Percentiles rank a stretch among this genome's conserved stretches.
Conservation (phyloP, 1,139 yeast species). For the Suhomyces bokatorum region DNA sequence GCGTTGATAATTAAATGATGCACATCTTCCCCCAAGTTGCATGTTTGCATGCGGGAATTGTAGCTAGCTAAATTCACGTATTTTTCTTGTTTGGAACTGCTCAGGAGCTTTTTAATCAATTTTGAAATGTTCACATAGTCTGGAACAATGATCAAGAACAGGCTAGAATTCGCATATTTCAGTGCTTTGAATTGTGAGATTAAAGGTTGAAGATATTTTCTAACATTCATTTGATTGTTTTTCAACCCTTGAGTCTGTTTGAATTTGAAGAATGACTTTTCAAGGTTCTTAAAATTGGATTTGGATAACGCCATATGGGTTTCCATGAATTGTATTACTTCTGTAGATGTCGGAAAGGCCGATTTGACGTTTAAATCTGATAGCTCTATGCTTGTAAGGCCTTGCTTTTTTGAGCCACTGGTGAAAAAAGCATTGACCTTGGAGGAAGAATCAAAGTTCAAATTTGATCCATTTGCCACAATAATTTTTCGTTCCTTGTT, state of each 20-base stretch:
- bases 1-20: slow-evolving; percentile 10
- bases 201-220: slow-evolving; percentile 5
- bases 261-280: slow-evolving; percentile 18
- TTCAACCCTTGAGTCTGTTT: not conserved
- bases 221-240: not conserved
- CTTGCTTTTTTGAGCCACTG: slow-evolving; percentile 4
- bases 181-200: slow-evolving; percentile 9
- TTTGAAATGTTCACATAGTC: slow-evolving; percentile 11
- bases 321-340: slow-evolving; percentile 13
- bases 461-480: slow-evolving; percentile 4
- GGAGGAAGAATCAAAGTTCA: not conserved
- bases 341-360: slow-evolving; percentile 12
- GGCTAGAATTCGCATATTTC: slow-evolving; percentile 11
- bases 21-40: too few species aligned
- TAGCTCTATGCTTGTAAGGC: not conserved
- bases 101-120: slow-evolving; percentile 4
- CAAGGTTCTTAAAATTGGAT: slow-evolving; percentile 19
- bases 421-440: slow-evolving; percentile 11
- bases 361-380: slow-evolving; percentile 12
- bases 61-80: not conserved
- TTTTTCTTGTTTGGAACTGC: not conserved
- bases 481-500: slow-evolving; percentile 19
- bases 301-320: slow-evolving; percentile 14
- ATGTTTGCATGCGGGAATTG: too few species aligned
- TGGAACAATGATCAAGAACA: slow-evolving; percentile 22